Conservation (phyloP, 176 grass and related monocot genomes). For the Themeda triandra region DNA sequence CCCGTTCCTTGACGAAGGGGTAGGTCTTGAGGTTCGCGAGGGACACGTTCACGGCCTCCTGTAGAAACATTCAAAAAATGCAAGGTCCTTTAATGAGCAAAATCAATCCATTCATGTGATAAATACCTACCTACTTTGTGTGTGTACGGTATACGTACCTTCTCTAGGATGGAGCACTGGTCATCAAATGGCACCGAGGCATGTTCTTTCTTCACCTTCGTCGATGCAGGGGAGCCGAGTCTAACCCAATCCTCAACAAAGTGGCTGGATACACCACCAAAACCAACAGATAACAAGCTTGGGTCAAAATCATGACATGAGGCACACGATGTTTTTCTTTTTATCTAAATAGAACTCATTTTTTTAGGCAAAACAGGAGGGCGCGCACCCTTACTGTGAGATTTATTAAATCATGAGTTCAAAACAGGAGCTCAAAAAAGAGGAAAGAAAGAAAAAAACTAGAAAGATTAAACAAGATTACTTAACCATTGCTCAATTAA, state of each 20-base stretch:
- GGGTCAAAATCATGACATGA: neutral
- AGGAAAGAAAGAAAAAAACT: too few relatives aligned
- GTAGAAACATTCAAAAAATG: neutral
- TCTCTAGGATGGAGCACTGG: conserved; percentile 67
- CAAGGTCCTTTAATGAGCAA: neutral
- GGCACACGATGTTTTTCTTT: too few relatives aligned
- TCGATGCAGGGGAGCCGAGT: conserved; percentile 52
- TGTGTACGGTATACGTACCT: conserved; percentile 12
- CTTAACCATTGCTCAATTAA: too few relatives aligned
- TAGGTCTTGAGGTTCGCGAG: conserved; percentile 62
- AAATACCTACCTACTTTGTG: neutral
- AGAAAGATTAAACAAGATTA: too few relatives aligned
- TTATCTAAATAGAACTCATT: neutral
- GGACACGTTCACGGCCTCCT: conserved; percentile 66
- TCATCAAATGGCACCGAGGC: conserved; percentile 36
- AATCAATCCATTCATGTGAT: neutral
- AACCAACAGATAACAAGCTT: neutral
- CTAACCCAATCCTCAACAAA: conserved; percentile 96
- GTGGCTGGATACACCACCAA: conserved; percentile 26
- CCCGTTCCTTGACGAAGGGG: conserved; percentile 57
- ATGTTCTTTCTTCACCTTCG: conserved; percentile 47
- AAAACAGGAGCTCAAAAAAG: too few relatives aligned
- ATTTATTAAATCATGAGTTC: too few relatives aligned
- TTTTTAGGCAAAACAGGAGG: too few relatives aligned
- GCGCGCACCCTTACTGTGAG: too few relatives aligned